These are phyloP conservation scores for Lactifluus volemus DNA, from an alignment of 768 basidiomycete species.

Conservation along the genomic window DNA sequence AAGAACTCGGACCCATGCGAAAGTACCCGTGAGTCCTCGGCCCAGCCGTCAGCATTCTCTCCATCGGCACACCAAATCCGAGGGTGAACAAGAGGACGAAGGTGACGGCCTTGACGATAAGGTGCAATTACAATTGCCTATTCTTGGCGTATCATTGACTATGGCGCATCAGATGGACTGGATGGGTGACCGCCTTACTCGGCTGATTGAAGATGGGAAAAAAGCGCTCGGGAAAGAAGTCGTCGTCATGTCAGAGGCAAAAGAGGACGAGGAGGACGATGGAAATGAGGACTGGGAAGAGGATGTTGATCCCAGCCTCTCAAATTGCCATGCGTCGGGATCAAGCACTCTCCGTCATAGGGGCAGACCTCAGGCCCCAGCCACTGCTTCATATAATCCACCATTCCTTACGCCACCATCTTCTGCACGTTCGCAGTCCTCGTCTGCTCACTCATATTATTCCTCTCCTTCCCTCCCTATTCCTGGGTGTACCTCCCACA, in stretches of 20 bases:
- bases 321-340: slow-evolving; percentile 19
- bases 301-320: slow-evolving; percentile 31
- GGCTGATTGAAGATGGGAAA: slow-evolving; percentile 72
- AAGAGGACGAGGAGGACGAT: slow-evolving; percentile 72
- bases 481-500: slow-evolving; percentile 20
- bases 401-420: slow-evolving; percentile 23
- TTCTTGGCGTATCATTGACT: not conserved
- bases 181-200: slow-evolving; percentile 62
- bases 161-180: slow-evolving; percentile 57
- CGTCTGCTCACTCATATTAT: slow-evolving; percentile 21
- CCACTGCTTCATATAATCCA: slow-evolving; percentile 24
- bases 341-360: slow-evolving; percentile 22
- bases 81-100: slow-evolving; percentile 29
- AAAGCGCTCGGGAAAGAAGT: slow-evolving; percentile 69
- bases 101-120: slow-evolving; percentile 13
- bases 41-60: slow-evolving; percentile 22
- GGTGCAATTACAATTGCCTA: slow-evolving; percentile 2
- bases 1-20: slow-evolving; percentile 25
- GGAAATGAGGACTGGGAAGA: slow-evolving; percentile 71
- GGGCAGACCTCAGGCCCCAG: slow-evolving; percentile 17
- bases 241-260: slow-evolving; percentile 64
- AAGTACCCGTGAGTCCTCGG: slow-evolving; percentile 11
- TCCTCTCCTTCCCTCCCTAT: slow-evolving; percentile 24
- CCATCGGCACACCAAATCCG: slow-evolving; percentile 28
- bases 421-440: slow-evolving; percentile 14